Base-by-base conservation (phyloP, 345 rosid species). In the Syzygium grande region DNA sequence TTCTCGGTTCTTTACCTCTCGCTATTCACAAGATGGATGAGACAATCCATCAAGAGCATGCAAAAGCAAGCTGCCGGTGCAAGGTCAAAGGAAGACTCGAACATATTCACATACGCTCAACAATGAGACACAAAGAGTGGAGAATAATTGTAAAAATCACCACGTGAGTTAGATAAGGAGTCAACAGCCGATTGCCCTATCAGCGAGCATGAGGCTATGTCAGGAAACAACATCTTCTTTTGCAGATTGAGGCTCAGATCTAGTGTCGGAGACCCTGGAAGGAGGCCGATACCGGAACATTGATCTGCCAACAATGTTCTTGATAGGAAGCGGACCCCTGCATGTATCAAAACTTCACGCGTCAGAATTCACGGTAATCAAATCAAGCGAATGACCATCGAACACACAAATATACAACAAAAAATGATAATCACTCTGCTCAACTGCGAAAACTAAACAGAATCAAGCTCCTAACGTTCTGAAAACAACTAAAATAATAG, bases 241-340 rank as follows among this genome's bases (percentile, higher is more conserved):
- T 87, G 38, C 87, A 41, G 29, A 86, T 51, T 49, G 84, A 84
- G 91, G 90, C 53, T 93, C 93, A 85, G 88, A 86, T 86, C 94
- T 84, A 21, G 91, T 93, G 90, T 93, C 92, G 13, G 98, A 96
- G 58, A 93, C 96, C 90, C 89, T 94, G 89, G 94, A 90, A 17
- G 98, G 97, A 58, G 96, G 98, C 96, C 98, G 94, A 68, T 94
- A 96, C n/a, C 97, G 92, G 73, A 94, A 96, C 63, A 94, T 93
- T 3, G 96, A 95, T 92, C 97, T 93, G 84, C 97, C 95, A 22
- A 95, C 89, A 73, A 94, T 94, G 91, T 93, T 92, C 84, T 93
- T 65, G 1, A 94, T 34, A 10, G 98, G 98, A 89, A 94, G 95
- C 3, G 98, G 98, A 91, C 98, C 98, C 97, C 98, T 96, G 94